Conservation (phyloP, 495 filamentous ascomycete genomes). For the Alectoria sarmentosa region DNA sequence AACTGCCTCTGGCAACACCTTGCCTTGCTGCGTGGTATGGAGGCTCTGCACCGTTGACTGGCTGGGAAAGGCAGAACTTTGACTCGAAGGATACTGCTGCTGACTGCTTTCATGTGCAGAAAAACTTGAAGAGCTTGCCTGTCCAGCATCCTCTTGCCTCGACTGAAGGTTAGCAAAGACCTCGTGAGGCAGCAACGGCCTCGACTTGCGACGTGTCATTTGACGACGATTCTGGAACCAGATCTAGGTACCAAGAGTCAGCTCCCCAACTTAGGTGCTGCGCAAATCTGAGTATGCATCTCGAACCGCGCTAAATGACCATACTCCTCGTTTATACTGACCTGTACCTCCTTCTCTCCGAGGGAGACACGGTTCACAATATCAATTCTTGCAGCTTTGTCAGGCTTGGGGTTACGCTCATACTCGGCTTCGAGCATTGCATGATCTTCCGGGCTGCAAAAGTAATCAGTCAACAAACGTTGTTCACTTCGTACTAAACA, state of each 20-base stretch:
- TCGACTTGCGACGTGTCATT: constrained; percentile 83
- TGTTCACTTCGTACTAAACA: not conserved
- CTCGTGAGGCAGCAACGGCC: constrained; percentile 78
- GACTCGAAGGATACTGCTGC: constrained; percentile 14
- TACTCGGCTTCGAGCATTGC: constrained; percentile 86
- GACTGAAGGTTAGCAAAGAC: constrained; percentile 41
- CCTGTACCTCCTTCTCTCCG: constrained; percentile 97
- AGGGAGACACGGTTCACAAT: constrained; percentile 81
- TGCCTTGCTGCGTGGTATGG: not conserved
- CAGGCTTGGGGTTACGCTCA: constrained; percentile 77
- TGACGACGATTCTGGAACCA: constrained; percentile 99
- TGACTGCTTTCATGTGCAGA: constrained; percentile 10
- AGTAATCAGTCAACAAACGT: constrained; percentile 12
- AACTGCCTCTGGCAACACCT: not conserved
- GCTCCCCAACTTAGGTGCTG: not conserved
- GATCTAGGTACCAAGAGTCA: constrained; percentile 51
- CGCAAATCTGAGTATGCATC: not conserved
- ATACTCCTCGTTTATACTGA: constrained; percentile 40
- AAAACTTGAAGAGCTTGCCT: constrained; percentile 12
- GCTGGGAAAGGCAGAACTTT: constrained; percentile 7
- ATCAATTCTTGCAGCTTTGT: constrained; percentile 77
- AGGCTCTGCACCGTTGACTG: constrained; percentile 4
- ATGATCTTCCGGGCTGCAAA: constrained; percentile 74
- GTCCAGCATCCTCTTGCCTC: constrained; percentile 17
- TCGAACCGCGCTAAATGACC: not conserved